These are phyloP conservation scores for Boletus sp. DNA, from an alignment of 768 basidiomycete genomes.

Conservation along the genomic window DNA sequence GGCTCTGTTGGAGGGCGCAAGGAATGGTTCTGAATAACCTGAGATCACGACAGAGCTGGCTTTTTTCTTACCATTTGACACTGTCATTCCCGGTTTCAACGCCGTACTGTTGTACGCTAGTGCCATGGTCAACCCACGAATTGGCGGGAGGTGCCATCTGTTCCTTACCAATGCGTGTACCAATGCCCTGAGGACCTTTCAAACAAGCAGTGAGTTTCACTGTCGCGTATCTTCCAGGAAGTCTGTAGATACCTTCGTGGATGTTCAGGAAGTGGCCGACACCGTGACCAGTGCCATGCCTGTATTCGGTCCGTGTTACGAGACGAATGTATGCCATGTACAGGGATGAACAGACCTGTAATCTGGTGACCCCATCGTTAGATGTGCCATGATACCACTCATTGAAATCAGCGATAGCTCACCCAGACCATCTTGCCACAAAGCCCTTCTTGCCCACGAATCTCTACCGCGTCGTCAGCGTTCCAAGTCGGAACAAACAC, in stretches of 20 bases:
- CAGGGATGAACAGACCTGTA: constrained; percentile 43
- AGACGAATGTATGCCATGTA: neutral
- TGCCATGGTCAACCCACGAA: neutral
- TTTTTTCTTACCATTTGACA: constrained; percentile 64
- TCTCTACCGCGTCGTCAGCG: constrained; percentile 47
- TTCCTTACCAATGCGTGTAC: constrained; percentile 37
- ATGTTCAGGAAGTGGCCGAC: constrained; percentile 94
- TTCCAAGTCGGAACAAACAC: neutral
- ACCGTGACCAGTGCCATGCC: constrained; percentile 93
- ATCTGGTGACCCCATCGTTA: constrained; percentile 36
- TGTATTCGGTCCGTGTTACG: constrained; percentile 24
- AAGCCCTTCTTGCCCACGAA: constrained; percentile 68
- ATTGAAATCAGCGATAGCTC: constrained; percentile 15
- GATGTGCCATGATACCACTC: neutral
- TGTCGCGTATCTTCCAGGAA: neutral
- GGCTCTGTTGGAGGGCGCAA: constrained; percentile 51
- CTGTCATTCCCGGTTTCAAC: constrained; percentile 81
- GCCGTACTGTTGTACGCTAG: constrained; percentile 65
- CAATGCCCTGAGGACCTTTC: constrained; percentile 56
- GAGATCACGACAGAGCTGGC: neutral
- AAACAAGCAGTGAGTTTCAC: constrained; percentile 3
- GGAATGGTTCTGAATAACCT: neutral
- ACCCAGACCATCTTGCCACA: constrained; percentile 91
- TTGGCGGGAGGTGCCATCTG: neutral
- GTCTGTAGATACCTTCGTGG: constrained; percentile 57